Percentiles rank a stretch among this genome's conserved stretches.
Evolutionary conservation across 129 eudicot species (phyloP).

Genomic region (Heracleum sosnowskyi): DNA sequence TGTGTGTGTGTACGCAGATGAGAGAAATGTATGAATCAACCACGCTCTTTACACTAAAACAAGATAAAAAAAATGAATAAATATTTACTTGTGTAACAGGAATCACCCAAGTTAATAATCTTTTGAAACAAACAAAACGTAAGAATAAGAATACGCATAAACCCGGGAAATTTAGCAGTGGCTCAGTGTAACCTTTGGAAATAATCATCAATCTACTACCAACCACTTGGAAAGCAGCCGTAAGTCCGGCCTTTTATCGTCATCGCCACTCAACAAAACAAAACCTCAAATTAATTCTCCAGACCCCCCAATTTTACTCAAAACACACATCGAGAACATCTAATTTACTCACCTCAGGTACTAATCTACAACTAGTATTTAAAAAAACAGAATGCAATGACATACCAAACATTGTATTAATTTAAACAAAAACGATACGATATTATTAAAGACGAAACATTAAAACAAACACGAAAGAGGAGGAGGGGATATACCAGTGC

Average conservation of each 20-base stretch:
- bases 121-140: background rate
- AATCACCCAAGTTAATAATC: too few relatives aligned
- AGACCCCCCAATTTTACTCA: background rate
- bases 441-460: background rate
- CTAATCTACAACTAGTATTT: too few relatives aligned
- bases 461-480: background rate
- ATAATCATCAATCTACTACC: slow-evolving; percentile 65
- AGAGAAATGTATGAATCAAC: too few relatives aligned
- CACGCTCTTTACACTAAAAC: too few relatives aligned
- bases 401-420: background rate
- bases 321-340: background rate
- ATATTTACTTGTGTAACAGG: too few relatives aligned
- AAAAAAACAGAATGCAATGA: background rate
- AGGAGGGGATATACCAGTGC: slow-evolving; percentile 55
- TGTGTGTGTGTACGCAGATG: too few relatives aligned
- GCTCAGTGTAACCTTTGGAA: slow-evolving; percentile 50
- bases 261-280: slow-evolving; percentile 29
- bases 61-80: too few relatives aligned
- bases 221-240: slow-evolving; percentile 39
- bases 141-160: background rate
- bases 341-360: background rate
- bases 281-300: background rate
- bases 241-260: slow-evolving; percentile 75
- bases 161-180: background rate
- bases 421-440: background rate